phyloP scores from a whole-genome alignment of 1,284 basidiomycete genomes.

The Malassezia restricta region DNA sequence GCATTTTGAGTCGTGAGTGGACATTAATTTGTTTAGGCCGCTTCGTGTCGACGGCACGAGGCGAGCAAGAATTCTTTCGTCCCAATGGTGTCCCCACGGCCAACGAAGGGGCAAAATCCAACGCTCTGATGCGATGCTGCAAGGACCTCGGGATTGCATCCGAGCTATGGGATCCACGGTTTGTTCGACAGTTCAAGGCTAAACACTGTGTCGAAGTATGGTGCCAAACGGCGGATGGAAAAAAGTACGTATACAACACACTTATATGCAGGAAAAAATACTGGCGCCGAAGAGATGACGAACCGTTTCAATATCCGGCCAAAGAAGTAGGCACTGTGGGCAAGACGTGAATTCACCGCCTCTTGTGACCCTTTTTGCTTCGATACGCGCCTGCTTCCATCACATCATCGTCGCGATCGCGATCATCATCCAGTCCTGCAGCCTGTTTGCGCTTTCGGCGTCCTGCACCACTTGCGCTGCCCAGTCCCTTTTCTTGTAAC shows the following conservation, averaged over 20 bases:
- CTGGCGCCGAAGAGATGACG: conserved; percentile 44
- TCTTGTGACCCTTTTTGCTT: background rate
- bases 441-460: conserved; percentile 30
- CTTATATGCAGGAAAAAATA: conserved; percentile 28
- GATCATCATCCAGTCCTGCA: conserved; percentile 27
- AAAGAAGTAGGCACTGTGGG: conserved; percentile 31
- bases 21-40: conserved; percentile 83
- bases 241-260: conserved; percentile 58
- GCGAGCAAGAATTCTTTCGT: conserved; percentile 95
- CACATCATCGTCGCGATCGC: conserved; percentile 43
- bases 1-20: conserved; percentile 83
- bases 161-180: conserved; percentile 93
- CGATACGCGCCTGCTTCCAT: conserved; percentile 23
- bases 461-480: conserved; percentile 31
- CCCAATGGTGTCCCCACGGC: conserved; percentile 81
- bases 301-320: conserved; percentile 41
- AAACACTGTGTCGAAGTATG: conserved; percentile 75
- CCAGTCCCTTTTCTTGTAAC: conserved; percentile 34
- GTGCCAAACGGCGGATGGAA: conserved; percentile 57
- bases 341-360: background rate
- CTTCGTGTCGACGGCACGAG: conserved; percentile 81
- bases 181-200: conserved; percentile 82
- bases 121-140: conserved; percentile 93
- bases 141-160: conserved; percentile 92
- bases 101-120: conserved; percentile 87